Conservation (phyloP, 192 early-diverging fungal genomes). For the Podila epigama region DNA sequence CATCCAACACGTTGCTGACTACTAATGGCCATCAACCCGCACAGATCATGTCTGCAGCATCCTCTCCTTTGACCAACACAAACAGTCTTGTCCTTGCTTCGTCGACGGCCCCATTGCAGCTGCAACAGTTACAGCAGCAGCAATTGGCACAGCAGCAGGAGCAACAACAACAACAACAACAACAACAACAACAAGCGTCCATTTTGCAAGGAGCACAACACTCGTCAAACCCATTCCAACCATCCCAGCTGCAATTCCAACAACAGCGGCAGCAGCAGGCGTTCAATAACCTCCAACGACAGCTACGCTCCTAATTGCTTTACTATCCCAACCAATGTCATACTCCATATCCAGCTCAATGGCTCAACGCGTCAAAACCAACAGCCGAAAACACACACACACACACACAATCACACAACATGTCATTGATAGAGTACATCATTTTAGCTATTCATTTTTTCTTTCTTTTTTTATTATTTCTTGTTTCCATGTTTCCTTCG, state of each 20-base stretch:
- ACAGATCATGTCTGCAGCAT: background rate
- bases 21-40: background rate
- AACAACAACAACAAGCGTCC: background rate
- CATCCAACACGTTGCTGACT: background rate
- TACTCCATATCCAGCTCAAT: too few species aligned
- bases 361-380: too few species aligned
- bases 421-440: too few species aligned
- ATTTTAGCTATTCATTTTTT: too few species aligned
- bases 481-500: too few species aligned
- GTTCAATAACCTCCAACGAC: too few species aligned
- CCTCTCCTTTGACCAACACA: background rate
- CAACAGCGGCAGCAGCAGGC: background rate
- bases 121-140: conserved; percentile 18
- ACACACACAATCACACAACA: too few species aligned
- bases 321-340: too few species aligned
- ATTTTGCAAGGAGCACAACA: background rate
- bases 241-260: background rate
- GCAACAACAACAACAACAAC: conserved; percentile 14
- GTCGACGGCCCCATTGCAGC: background rate
- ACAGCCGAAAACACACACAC: too few species aligned
- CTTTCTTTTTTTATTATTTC: too few species aligned
- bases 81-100: background rate
- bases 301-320: too few species aligned
- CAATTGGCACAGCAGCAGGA: too few species aligned
- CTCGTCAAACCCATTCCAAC: background rate